These are phyloP conservation scores for Mucuna pruriens DNA, from an alignment of 306 rosid species.

Conservation along the genomic window DNA sequence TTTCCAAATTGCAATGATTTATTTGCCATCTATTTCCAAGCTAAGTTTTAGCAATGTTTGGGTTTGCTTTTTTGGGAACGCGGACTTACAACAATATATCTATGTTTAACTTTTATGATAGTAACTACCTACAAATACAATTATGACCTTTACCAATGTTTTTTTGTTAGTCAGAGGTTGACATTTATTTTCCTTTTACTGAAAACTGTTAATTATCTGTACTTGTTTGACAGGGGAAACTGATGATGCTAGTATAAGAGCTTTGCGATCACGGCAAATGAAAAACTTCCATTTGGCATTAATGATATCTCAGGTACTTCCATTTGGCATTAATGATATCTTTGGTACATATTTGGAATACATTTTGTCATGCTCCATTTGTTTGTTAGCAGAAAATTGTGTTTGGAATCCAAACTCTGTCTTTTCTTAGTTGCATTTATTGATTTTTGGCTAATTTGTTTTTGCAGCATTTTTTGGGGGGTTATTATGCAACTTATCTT, in stretches of 20 bases:
- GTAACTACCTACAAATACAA: constrained; percentile 17
- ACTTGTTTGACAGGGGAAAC: constrained; percentile 73
- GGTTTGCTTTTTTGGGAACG: background rate
- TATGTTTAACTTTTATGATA: background rate
- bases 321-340: constrained; percentile 85
- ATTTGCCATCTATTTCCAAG: too few species aligned
- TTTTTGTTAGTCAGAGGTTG: constrained; percentile 2
- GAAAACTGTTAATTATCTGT: constrained; percentile 17
- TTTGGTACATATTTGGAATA: constrained; percentile 46
- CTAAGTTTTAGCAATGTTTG: too few species aligned
- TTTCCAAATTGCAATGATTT: constrained; percentile 29
- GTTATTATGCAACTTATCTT: constrained; percentile 1
- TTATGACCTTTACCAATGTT: constrained; percentile 8
- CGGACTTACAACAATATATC: background rate
- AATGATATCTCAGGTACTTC: constrained; percentile 71
- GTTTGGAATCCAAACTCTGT: background rate
- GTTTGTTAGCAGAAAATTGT: constrained; percentile 17
- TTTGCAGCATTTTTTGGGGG: background rate
- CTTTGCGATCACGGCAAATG: constrained; percentile 86
- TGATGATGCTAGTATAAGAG: constrained; percentile 58
- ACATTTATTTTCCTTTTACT: constrained; percentile 19
- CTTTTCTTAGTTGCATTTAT: background rate
- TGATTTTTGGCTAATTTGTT: constrained; percentile 8
- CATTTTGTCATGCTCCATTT: constrained; percentile 5
- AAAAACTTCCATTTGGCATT: constrained; percentile 90